Conservation (phyloP, 2,329 filamentous ascomycete genomes). For the Aphanocladium album region DNA sequence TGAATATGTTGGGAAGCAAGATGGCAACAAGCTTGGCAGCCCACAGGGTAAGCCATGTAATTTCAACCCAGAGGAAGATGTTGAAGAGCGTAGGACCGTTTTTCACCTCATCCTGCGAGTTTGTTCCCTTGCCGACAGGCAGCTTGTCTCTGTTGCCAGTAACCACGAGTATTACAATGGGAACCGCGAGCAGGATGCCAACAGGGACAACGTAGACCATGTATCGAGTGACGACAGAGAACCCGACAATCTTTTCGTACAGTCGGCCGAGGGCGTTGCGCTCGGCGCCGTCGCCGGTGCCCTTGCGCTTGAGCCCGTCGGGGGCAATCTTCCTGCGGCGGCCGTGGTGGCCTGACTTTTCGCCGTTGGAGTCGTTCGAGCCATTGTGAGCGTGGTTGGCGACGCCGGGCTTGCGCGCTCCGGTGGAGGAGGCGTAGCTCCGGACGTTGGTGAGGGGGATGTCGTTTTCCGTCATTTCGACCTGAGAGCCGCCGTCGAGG, state of each 20-base stretch:
- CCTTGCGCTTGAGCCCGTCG: constrained; percentile 34
- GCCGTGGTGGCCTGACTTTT: constrained; percentile 42
- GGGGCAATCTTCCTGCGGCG: constrained; percentile 47
- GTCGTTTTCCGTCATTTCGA: constrained; percentile 32
- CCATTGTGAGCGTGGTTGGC: constrained; percentile 30
- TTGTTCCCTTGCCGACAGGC: constrained; percentile 28
- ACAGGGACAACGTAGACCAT: constrained; percentile 64
- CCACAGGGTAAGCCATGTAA: constrained; percentile 65
- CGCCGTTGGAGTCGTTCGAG: constrained; percentile 28
- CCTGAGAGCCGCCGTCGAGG: constrained; percentile 28
- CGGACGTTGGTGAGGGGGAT: constrained; percentile 54
- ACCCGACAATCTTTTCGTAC: constrained; percentile 59
- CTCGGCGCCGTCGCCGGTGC: constrained; percentile 47
- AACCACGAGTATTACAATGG: constrained; percentile 51
- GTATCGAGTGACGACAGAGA: constrained; percentile 61
- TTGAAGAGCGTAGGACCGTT: constrained; percentile 49
- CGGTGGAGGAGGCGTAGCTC: constrained; percentile 50
- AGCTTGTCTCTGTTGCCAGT: constrained; percentile 36
- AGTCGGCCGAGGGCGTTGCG: constrained; percentile 62
- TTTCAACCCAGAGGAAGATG: constrained; percentile 65
- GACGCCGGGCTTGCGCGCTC: constrained; percentile 44
- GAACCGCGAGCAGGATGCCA: constrained; percentile 55
- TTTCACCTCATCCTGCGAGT: constrained; percentile 17
- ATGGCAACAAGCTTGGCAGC: constrained; percentile 60
- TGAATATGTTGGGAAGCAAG: constrained; percentile 56